phyloP scores from a whole-genome alignment of 345 rosid species.

The Mallotus nudiflorus region DNA sequence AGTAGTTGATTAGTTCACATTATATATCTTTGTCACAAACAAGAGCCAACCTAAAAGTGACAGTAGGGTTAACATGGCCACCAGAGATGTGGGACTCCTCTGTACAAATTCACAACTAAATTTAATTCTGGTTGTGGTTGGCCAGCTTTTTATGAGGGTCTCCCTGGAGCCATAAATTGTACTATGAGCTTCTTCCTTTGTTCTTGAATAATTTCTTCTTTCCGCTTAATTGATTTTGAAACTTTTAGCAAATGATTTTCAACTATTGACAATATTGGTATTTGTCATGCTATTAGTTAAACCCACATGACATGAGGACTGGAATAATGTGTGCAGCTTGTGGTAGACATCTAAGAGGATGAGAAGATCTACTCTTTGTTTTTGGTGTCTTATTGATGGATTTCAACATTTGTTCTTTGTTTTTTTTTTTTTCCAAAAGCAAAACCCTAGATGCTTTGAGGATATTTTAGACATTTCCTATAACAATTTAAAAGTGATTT shows the following conservation, averaged over 20 bases:
- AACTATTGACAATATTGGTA: background rate
- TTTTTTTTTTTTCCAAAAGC: no score
- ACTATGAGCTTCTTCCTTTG: slow-evolving; percentile 36
- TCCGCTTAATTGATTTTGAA: background rate
- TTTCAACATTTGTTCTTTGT: no score
- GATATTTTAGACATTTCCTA: no score
- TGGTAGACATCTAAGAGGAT: slow-evolving; percentile 97
- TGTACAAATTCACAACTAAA: slow-evolving; percentile 73
- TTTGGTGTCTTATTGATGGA: no score
- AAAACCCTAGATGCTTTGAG: no score
- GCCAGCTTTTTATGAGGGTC: slow-evolving; percentile 93
- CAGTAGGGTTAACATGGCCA: no score
- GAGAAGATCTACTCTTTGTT: no score
- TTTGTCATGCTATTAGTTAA: slow-evolving; percentile 46
- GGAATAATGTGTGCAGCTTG: slow-evolving; percentile 95
- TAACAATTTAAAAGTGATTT: no score
- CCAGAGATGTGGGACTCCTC: slow-evolving; percentile 89
- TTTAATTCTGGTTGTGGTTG: slow-evolving; percentile 87
- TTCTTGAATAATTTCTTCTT: background rate
- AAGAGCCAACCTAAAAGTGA: no score
- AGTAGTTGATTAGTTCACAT: no score
- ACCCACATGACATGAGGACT: slow-evolving; percentile 77
- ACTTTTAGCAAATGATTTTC: background rate
- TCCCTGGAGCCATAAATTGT: slow-evolving; percentile 79
- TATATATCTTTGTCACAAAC: no score